Conservation (phyloP, 305 asterid genomes). For the Rubia balearica region DNA sequence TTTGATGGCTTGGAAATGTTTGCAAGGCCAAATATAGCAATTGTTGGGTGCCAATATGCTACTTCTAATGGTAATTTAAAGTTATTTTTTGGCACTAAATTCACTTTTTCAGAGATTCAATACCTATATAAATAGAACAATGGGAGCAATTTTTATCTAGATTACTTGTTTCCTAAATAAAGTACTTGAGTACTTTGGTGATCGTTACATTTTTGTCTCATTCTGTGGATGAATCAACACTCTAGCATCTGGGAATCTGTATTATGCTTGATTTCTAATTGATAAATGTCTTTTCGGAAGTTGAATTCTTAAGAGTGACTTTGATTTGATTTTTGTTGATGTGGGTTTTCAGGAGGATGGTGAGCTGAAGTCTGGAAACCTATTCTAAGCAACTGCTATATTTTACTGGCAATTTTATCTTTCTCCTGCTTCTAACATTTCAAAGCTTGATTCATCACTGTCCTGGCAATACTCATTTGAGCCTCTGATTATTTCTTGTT, state of each 20-base stretch:
- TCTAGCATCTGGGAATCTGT: neutral
- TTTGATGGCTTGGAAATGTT: too few species aligned
- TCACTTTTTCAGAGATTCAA: neutral
- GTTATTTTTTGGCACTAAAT: conserved; percentile 6
- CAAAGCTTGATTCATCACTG: neutral
- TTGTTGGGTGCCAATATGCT: too few species aligned
- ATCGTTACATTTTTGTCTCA: neutral
- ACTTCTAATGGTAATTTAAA: conserved; percentile 25
- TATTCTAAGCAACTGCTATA: neutral
- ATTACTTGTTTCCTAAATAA: too few species aligned
- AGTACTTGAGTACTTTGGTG: neutral
- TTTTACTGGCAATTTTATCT: neutral
- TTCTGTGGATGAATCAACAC: too few species aligned
- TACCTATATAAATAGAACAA: neutral
- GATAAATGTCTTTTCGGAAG: neutral
- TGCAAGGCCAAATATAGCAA: too few species aligned
- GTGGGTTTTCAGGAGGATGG: conserved; percentile 1
- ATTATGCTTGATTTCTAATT: neutral
- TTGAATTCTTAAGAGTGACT: neutral
- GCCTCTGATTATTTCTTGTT: neutral
- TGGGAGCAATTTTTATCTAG: neutral
- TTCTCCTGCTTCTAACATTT: neutral
- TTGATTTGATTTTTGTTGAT: neutral
- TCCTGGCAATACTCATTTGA: neutral
- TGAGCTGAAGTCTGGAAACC: neutral